Base-by-base conservation (phyloP, 805 yeast species). In the Helenozyma rhizophorensis region DNA sequence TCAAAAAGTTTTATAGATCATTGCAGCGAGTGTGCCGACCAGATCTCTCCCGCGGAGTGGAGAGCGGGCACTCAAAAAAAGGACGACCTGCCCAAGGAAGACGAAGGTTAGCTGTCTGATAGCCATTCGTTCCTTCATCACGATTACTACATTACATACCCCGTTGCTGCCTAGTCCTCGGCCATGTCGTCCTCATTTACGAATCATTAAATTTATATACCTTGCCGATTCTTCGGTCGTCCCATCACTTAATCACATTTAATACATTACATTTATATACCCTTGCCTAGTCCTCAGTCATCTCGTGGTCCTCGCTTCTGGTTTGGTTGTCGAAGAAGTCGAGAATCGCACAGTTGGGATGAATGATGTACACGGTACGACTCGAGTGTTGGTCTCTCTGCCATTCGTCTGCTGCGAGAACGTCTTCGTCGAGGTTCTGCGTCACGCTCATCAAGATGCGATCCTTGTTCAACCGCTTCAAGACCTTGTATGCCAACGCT, bases 271-370 rank as follows among this genome's bases (percentile, higher is more conserved):
- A n/a, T n/a, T n/a, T n/a, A n/a, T n/a, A n/a, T n/a, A n/a, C n/a
- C n/a, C n/a, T n/a, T n/a, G n/a, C n/a, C 19, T 17, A 17, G 5
- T 17, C 19, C 19, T 17, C 19, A 17, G 19, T 17, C 19, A 17
- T 17, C 7, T 17, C 19, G 5, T 17, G 19, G 19, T 17, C 19
- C 8, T 8, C 8, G 19, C 19, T 17, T 17, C 19, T 8, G 19
- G 35, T 33, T 27, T 43, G 45, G 22, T 44, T 42, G 25, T 74
- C 79, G 41, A 75, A 69, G 54, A 74, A 71, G 46, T 84, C 94
- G 44, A 80, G 70, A 37, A 83, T 75, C 12, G 88, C 83, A 62
- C 89, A 83, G 57, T 86, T 86, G 35, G 96, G 96, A 64, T 86
- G 95, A 29, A 67, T 48, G 16, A 66, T 65, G 45, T 65, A 67